Evolutionary conservation across 1,139 yeast genomes (phyloP), one percentile per base, ranked within the genome.

Genomic region (Taiozyma sp.): DNA sequence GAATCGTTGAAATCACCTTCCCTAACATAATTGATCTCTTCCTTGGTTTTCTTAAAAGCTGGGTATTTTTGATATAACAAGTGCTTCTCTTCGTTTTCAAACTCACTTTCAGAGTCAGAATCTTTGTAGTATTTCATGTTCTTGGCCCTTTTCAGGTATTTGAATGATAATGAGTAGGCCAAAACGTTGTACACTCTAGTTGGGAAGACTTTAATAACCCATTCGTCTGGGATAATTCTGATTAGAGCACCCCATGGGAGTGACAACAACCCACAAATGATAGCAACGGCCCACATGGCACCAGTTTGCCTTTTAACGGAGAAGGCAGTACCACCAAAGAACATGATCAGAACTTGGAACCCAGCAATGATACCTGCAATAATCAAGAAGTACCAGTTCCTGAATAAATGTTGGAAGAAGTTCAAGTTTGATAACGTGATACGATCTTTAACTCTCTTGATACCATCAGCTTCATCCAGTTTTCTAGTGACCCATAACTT

Each of bases 281-380:
- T 70, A 0, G 98, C 96, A 3, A 90, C 82, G 0, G 81, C 95
- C 99, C 99, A 95, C 85, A 83, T 83, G 2, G 80, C 81, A 6
- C 87, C 85, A 1, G 95, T 83, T 68, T 88, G 95, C 56, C 85
- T 77, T 3, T 80, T 81, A 58, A 91, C 77, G 21, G 90, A 81
- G 68, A 95, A 95, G 0, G 99, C 97, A 46, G 95, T 88, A 52
- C 99, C 99, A 49, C 99, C 99, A 56, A 89, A 93, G 70, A 83
- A 88, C 98, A 95, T 91, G 62, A 95, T 91, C 53, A 93, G 68
- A 8, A 91, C 73, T 70, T 95, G 99, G 66, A 83, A 80, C 13
- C 85, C 91, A 42, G 84, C 91, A 68, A 95, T 91, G 47, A 93
- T 75, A 3, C 69, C 58, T 14, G 88, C 81, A 61, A 93, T 90